phyloP scores from a whole-genome alignment of 2,329 filamentous ascomycete genomes.

The Aspergillus nomiae region DNA sequence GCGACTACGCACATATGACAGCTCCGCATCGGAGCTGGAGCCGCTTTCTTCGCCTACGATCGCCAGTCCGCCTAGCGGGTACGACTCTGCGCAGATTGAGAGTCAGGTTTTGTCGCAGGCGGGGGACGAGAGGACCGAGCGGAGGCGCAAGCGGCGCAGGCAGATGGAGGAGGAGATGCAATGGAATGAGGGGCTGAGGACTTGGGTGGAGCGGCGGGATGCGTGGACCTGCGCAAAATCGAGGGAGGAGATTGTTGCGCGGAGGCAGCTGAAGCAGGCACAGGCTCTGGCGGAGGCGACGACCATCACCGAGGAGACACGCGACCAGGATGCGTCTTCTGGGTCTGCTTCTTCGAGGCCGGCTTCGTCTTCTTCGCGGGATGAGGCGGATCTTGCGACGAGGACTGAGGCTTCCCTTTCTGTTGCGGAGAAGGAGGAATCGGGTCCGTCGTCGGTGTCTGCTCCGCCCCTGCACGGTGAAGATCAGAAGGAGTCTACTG shows the following conservation, averaged over 20 bases:
- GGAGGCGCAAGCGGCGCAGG: slow-evolving; percentile 59
- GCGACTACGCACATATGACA: slow-evolving; percentile 41
- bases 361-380: slow-evolving; percentile 1
- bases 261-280: slow-evolving; percentile 11
- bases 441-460: slow-evolving; percentile 15
- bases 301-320: background rate
- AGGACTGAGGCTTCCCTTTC: background rate
- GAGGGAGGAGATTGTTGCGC: slow-evolving; percentile 28
- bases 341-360: background rate
- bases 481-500: slow-evolving; percentile 26
- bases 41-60: slow-evolving; percentile 20
- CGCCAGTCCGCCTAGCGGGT: slow-evolving; percentile 1
- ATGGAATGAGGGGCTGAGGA: slow-evolving; percentile 82
- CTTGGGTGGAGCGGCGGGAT: slow-evolving; percentile 75
- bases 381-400: background rate
- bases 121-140: slow-evolving; percentile 51
- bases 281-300: background rate
- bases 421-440: slow-evolving; percentile 20
- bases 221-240: slow-evolving; percentile 76
- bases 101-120: slow-evolving; percentile 34
- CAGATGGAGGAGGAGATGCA: slow-evolving; percentile 64
- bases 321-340: background rate
- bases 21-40: slow-evolving; percentile 40
- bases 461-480: slow-evolving; percentile 11
- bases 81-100: slow-evolving; percentile 10